These are phyloP conservation scores for Zangia roseola DNA, from an alignment of 768 basidiomycete genomes.

Conservation along the genomic window DNA sequence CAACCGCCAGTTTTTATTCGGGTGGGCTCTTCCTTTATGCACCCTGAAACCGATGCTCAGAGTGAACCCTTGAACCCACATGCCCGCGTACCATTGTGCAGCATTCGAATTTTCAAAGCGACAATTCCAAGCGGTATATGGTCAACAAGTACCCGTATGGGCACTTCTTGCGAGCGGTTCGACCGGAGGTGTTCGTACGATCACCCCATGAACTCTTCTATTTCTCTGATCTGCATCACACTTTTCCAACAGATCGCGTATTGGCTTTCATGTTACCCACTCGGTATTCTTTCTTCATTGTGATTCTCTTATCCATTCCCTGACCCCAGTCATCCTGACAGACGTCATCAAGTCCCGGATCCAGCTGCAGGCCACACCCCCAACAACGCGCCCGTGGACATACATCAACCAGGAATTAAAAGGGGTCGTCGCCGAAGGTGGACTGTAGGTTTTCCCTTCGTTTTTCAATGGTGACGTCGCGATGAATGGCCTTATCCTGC, in stretches of 20 bases:
- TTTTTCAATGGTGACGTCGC: background rate
- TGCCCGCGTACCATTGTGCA: conserved; percentile 23
- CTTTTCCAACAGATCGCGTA: conserved; percentile 35
- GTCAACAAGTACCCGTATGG: conserved; percentile 76
- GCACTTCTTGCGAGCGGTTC: conserved; percentile 80
- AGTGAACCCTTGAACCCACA: no score
- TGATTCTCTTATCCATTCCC: background rate
- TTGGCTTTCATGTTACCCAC: conserved; percentile 92
- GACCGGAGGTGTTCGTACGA: conserved; percentile 67
- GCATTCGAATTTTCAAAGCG: conserved; percentile 92
- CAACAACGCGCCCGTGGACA: conserved; percentile 65
- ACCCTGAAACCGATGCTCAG: no score
- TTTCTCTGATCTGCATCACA: background rate
- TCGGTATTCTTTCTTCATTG: conserved; percentile 47
- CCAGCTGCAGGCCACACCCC: conserved; percentile 75
- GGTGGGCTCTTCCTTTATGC: conserved; percentile 33
- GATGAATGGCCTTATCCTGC: no score
- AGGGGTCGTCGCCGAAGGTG: conserved; percentile 65
- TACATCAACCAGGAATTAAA: conserved; percentile 77
- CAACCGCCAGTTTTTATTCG: conserved; percentile 58
- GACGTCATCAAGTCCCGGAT: conserved; percentile 92
- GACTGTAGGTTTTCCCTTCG: conserved; percentile 50
- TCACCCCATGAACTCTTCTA: background rate
- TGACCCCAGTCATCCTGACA: conserved; percentile 21
- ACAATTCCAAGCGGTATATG: conserved; percentile 61